Percentiles rank a stretch among this genome's conserved stretches.
These are phyloP conservation scores for Nannochloropsis salina DNA, from an alignment of 108 stramenopile genomes.

Conservation along the genomic window DNA sequence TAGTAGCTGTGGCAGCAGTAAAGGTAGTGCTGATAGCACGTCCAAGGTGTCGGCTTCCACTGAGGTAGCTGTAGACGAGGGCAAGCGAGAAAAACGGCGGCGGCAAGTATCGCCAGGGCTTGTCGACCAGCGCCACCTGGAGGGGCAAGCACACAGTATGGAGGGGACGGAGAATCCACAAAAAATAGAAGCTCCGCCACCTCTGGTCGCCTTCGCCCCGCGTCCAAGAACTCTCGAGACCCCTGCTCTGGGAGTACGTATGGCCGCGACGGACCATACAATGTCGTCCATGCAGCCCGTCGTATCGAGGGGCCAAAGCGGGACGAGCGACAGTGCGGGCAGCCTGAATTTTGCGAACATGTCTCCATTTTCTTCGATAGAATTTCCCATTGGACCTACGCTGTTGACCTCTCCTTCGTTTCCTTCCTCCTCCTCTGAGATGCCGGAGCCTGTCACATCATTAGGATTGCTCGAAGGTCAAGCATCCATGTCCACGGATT, in stretches of 20 bases:
- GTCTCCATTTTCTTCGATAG: not conserved
- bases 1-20: not conserved
- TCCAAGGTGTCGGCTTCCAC: not conserved
- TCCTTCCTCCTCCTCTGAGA: not conserved
- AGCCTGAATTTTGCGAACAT: not conserved
- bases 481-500: not conserved
- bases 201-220: not conserved
- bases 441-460: not conserved
- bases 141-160: not conserved
- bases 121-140: not conserved
- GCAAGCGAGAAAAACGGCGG: not conserved
- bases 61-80: not conserved
- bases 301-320: not conserved
- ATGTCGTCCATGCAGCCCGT: too few relatives aligned
- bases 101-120: not conserved
- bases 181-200: not conserved
- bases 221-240: not conserved
- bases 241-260: not conserved
- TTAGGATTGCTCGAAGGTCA: constrained; percentile 3
- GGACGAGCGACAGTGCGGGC: not conserved
- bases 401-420: not conserved
- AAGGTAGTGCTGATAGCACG: not conserved
- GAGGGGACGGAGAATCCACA: not conserved
- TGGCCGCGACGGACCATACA: too few relatives aligned
- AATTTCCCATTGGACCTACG: not conserved